Evolutionary conservation across 768 basidiomycete species (phyloP), one percentile per base, ranked within the genome.

Genomic region (Gautieria morchelliformis): DNA sequence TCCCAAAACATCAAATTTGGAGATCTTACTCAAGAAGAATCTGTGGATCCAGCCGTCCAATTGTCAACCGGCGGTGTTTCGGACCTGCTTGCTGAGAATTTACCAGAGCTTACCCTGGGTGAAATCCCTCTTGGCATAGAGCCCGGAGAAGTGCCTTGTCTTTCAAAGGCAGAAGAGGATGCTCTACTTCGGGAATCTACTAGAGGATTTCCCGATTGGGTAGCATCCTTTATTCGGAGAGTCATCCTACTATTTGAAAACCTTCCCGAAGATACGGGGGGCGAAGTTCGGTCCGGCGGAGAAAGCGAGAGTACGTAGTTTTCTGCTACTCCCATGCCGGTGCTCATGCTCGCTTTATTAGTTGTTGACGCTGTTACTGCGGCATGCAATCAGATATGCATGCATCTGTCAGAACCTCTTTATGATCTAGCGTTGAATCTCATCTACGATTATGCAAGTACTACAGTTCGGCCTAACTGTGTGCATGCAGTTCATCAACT

Each of bases 401-500:
- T 81, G 14, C 87, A 89, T 68, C 71, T 87, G 3, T 87, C 85
- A 0, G 84, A 84, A 42, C 76, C 80, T 2, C 73, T 93, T 20
- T 93, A 83, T 67, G 87, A 91, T 63, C 75, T 89, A 60, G 89
- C 87, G 4, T 72, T 93, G 47, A 85, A 89, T 63, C 83, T 92
- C 77, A 80, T 93, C 56, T 87, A 78, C 67, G 84, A 92, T 65
- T 92, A 93, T 65, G 84, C 85, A 15, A 87, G 84, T 63, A 83
- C 81, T 14, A 87, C 83, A 60, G 85, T 89, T 27, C 84, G 90
- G 24, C 77, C 89, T 24, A 94, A 93, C 68, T 87, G 89, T 22
- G 88, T 93, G 44, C 82, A 89, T 56, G 89, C 87, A 3, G 87
- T 93, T 27, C 89, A 92, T 63, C 85, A 90, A 62, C 75, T 96